These are phyloP conservation scores for Pseudonitzschia delicatissima DNA, from an alignment of 108 stramenopile genomes.

Conservation along the genomic window DNA sequence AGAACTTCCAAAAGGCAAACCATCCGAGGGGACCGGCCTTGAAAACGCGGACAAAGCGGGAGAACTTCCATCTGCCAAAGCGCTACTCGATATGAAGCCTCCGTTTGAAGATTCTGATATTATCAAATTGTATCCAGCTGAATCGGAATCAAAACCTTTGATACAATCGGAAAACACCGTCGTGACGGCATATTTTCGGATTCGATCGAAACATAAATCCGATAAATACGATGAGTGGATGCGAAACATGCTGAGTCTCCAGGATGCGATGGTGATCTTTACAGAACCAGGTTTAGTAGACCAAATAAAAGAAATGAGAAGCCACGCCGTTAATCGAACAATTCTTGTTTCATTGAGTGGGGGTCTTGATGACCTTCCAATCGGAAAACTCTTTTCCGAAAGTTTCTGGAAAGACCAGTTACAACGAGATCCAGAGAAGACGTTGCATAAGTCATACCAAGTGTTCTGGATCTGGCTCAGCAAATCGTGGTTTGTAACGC, in stretches of 20 bases:
- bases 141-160: slow-evolving; percentile 4
- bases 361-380: slow-evolving; percentile 21
- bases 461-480: slow-evolving; percentile 77
- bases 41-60: too few species aligned
- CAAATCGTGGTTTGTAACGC: slow-evolving; percentile 49
- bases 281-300: slow-evolving; percentile 46
- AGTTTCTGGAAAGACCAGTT: slow-evolving; percentile 62
- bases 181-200: slow-evolving; percentile 59
- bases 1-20: too few species aligned
- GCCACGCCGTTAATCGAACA: slow-evolving; percentile 32
- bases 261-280: slow-evolving; percentile 73
- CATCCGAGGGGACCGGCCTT: too few species aligned
- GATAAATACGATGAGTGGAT: slow-evolving; percentile 61
- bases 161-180: slow-evolving; percentile 43
- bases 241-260: slow-evolving; percentile 56
- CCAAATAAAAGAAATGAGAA: slow-evolving; percentile 38
- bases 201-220: slow-evolving; percentile 43
- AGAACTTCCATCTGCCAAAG: slow-evolving; percentile 24
- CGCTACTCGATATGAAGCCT: slow-evolving; percentile 15
- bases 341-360: neutral
- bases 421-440: slow-evolving; percentile 53
- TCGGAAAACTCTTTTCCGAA: slow-evolving; percentile 23
- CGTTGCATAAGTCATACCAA: slow-evolving; percentile 46
- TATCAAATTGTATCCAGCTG: slow-evolving; percentile 8
- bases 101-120: slow-evolving; percentile 27